Base-by-base conservation (phyloP, 2,329 filamentous ascomycete species). In the Emergomyces pasteurianus region DNA sequence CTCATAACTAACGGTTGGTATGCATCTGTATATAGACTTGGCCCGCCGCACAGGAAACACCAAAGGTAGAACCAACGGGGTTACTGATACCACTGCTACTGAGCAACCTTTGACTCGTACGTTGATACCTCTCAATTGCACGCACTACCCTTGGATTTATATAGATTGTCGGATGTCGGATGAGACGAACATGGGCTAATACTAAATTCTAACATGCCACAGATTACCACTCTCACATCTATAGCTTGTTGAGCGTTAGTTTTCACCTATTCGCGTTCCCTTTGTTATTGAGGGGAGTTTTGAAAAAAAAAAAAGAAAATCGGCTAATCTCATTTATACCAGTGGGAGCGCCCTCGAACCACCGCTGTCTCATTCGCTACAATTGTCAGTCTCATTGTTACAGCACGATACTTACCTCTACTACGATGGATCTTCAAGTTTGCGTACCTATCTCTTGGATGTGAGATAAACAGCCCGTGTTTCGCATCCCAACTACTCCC, bases 191-290 rank as follows among this genome's bases (percentile, higher is more conserved):
- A 2, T 21, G 12, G 6, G 23, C 43, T 58, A 52, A 58, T 38
- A 4, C 28, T 36, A 21, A 49, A 36, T 36, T 36, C 4, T 9
- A 8, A n/a, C 21, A 60, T 23, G n/a, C 21, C 58, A 7, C 60
- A 82, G 80, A 84, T 73, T 86, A 86, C 74, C 84, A 86, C 73
- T 86, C 83, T 67, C 77, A 85, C 75, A 81, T 87, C 74, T 86
- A 86, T 74, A 83, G 81, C 67, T 78, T 86, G 55, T 71, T 87
- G 68, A 86, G 83, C 76, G 80, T 82, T 69, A 72, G 80, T 74
- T 21, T n/a, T 6, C 58, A 10, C 28, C 26, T 10, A n/a, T 46
- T 28, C 38, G 10, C 21, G 36, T 47, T 34, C 38, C n/a, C n/a
- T n/a, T n/a, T n/a, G n/a, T n/a, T n/a, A n/a, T n/a, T n/a, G n/a